A percentile compares a stretch with the other conserved stretches of the same genome.
Evolutionary conservation across 129 eudicot species (phyloP).

Genomic region (Arctium lappa): DNA sequence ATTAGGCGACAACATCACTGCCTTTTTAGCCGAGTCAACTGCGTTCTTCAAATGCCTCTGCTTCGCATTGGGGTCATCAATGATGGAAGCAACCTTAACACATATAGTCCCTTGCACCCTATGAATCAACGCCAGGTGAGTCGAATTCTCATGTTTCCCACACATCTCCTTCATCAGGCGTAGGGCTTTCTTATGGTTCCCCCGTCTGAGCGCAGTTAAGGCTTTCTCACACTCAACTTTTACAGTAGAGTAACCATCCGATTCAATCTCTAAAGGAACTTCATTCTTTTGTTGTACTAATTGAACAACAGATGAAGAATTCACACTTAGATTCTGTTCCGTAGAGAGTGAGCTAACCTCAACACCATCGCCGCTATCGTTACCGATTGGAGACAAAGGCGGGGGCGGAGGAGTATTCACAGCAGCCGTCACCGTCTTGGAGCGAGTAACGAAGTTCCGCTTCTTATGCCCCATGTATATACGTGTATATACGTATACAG

Average conservation of each 20-base stretch:
- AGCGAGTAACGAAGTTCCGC: conserved; percentile 47
- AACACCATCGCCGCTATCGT: conserved; percentile 13
- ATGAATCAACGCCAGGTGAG: conserved; percentile 39
- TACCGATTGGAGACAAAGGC: conserved; percentile 1
- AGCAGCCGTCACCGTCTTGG: conserved; percentile 21
- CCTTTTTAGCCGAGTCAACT: conserved; percentile 48
- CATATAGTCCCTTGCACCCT: conserved; percentile 35
- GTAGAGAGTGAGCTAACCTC: background rate
- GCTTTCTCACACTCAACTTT: conserved; percentile 39
- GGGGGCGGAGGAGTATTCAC: background rate
- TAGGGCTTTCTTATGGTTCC: conserved; percentile 40
- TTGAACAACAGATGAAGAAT: background rate
- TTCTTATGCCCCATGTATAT: conserved; percentile 53
- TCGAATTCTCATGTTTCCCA: conserved; percentile 7
- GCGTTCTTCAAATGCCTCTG: conserved; percentile 56
- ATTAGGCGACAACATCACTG: conserved; percentile 45
- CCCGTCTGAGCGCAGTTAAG: conserved; percentile 32
- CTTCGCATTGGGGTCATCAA: conserved; percentile 46
- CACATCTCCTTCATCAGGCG: conserved; percentile 32
- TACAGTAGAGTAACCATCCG: conserved; percentile 16
- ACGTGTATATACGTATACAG: background rate
- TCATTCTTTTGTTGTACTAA: background rate
- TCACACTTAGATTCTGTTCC: conserved; percentile 6
- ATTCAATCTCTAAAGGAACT: conserved; percentile 2
- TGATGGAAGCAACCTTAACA: conserved; percentile 41